Base-by-base conservation (phyloP, 768 basidiomycete genomes). In the Naganishia kalamii region DNA sequence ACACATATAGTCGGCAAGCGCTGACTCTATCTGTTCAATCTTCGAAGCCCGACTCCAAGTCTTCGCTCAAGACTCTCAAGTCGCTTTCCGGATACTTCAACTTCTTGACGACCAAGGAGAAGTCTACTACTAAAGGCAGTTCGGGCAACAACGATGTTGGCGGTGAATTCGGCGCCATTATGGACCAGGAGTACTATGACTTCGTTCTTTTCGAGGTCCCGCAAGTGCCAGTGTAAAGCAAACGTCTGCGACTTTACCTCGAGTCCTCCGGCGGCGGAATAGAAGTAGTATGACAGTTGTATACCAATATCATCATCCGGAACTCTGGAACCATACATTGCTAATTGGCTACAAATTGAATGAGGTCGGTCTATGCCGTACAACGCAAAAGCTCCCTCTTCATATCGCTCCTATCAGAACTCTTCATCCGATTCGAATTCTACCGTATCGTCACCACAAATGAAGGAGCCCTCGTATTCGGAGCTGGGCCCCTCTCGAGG, bases 101-200 rank as follows among this genome's bases (percentile, higher is more conserved):
- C 8, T 93, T 92, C 77, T 87, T 93, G 48, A 81, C 84, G 13
- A 84, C 87, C n/a, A 85, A 85, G 46, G 86, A 86, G 0, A 85
- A 84, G 65, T 70, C 73, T 13, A 68, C 75, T 46, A 76, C 80
- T 25, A 67, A 61, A 60, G 44, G 47, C 33, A 67, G 70, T 7
- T 43, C 23, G 0, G 65, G 50, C 10, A 71, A 72, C 11, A 86
- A 88, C 5, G 90, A 92, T 29, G 87, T 90, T 63, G 82, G 84
- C 15, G 94, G 92, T 69, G 94, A 99, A 78, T 99, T 89, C 77
- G 89, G 92, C 76, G 84, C 85, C 13, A 80, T 99, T 40, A 84
- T 99, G 83, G 96, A 99, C 74, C 89, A 93, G 76, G 94, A 99
- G 77, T 89, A 88, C 76, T 92, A 88, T 76, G 91, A 94, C 78